Base-by-base conservation (phyloP, 2,329 filamentous ascomycete species). In the Triangularia setosa region DNA sequence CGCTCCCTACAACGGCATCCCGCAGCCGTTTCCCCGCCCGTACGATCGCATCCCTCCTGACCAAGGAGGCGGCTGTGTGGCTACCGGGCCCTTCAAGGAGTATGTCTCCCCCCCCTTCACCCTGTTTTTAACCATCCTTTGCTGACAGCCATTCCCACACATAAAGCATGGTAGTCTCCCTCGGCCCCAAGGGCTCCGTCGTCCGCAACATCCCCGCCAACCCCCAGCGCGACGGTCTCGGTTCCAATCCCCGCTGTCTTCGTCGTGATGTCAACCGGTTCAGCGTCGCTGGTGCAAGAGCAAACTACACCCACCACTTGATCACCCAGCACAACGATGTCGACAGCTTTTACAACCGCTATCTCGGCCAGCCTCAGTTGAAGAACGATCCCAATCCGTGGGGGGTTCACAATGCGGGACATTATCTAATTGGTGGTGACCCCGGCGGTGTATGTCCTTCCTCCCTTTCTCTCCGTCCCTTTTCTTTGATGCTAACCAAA, bases 41-140 rank as follows among this genome's bases (percentile, higher is more conserved):
- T 48, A 48, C 18, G 75, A 81, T 66, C 73, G 75, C 18, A 76
- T 83, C 35, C 74, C 76, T 44, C 72, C 82, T 0, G 84, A 79
- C 11, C 78, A 78, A 3, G 85, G 84, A 12, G 84, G 85, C 25
- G 84, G 84, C 2, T 87, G 84, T 69, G 76, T 87, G 4, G 77
- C 73, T 2, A 73, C 73, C 2, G 83, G 83, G 0, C 84, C 84
- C 0, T 30, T 53, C 40, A 4, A 33, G 27, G 24, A 3, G 44
- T 18, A 44, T 24, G 44, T 28, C 14, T 18, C 18, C 25, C 11
- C 27, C 35, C 16, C n/a, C 16, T 9, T 33, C 18, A 16, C 54
- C 25, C 14, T 27, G 16, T 18, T 35, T 58, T n/a, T 12, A 2
- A 14, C 5, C 4, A 7, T n/a, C 30, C 9, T 4, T 23, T 3